phyloP scores from a whole-genome alignment of 2,329 filamentous ascomycete species.

The Fusarium bulbicola region DNA sequence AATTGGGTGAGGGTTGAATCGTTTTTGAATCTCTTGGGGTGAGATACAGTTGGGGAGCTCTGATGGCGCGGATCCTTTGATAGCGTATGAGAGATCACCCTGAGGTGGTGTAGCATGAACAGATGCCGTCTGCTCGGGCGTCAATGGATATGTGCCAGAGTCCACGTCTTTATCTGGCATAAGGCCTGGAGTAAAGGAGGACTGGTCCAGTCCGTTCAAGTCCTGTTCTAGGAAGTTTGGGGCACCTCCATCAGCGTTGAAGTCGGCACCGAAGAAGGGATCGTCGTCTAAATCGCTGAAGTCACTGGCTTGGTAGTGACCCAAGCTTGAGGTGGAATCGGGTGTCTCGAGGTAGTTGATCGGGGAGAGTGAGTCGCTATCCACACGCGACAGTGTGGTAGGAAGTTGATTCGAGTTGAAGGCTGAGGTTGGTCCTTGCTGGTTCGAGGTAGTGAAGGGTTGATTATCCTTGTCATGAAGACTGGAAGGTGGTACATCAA shows the following conservation, averaged over 20 bases:
- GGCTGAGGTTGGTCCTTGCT: conserved; percentile 45
- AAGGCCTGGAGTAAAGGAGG: conserved; percentile 21
- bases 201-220: conserved; percentile 35
- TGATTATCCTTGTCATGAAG: conserved; percentile 48
- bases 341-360: conserved; percentile 55
- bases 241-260: conserved; percentile 53
- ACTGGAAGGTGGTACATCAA: conserved; percentile 52
- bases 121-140: conserved; percentile 61
- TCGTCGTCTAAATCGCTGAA: conserved; percentile 59
- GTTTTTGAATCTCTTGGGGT: conserved; percentile 54
- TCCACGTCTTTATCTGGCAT: conserved; percentile 36
- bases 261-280: conserved; percentile 61
- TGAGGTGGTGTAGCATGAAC: conserved; percentile 56
- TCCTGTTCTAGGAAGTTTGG: conserved; percentile 57
- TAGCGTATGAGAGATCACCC: conserved; percentile 45
- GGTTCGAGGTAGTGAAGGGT: conserved; percentile 34
- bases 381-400: conserved; percentile 54
- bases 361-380: conserved; percentile 45
- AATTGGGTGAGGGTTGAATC: conserved; percentile 48
- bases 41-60: conserved; percentile 50
- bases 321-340: conserved; percentile 58
- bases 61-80: conserved; percentile 35
- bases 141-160: conserved; percentile 55
- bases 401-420: conserved; percentile 53
- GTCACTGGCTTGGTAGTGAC: conserved; percentile 61